Percentiles rank a stretch among this genome's conserved stretches.
These are phyloP conservation scores for Melastoma candidum DNA, from an alignment of 441 rosid genomes.

Conservation along the genomic window DNA sequence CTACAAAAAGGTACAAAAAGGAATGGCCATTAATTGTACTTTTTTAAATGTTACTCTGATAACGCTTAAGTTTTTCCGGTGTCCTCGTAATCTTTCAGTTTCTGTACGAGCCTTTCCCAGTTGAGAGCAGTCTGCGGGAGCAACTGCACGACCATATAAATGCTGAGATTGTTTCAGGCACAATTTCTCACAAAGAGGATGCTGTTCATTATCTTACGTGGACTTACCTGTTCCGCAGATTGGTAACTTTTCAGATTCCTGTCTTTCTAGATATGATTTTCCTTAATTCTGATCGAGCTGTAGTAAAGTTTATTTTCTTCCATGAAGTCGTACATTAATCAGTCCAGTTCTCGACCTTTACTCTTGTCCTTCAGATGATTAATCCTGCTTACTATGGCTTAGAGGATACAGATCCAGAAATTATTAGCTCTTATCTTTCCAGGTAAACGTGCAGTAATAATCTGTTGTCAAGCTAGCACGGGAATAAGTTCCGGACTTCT, in stretches of 20 bases:
- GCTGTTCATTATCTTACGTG: slow-evolving; percentile 94
- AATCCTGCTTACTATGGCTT: slow-evolving; percentile 98
- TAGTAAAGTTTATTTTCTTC: too few species aligned
- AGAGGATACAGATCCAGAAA: slow-evolving; percentile 65
- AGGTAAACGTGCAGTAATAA: slow-evolving; percentile 39
- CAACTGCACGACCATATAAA: slow-evolving; percentile 79
- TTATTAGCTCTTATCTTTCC: slow-evolving; percentile 68
- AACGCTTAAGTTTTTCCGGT: slow-evolving; percentile 9
- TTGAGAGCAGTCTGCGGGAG: slow-evolving; percentile 97
- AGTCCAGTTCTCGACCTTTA: neutral
- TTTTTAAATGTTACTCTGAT: slow-evolving; percentile 11
- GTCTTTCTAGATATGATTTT: slow-evolving; percentile 10
- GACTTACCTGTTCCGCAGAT: slow-evolving; percentile 95
- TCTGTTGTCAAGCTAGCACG: too few species aligned
- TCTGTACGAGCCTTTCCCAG: slow-evolving; percentile 96
- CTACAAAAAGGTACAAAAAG: slow-evolving; percentile 74
- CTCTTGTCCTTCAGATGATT: slow-evolving; percentile 45
- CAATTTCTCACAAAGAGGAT: slow-evolving; percentile 90
- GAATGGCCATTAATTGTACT: slow-evolving; percentile 6
- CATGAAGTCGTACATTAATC: neutral
- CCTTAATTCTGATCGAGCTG: neutral
- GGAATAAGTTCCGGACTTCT: too few species aligned
- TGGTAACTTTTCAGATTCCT: slow-evolving; percentile 41
- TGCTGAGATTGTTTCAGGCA: slow-evolving; percentile 92
- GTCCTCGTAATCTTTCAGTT: slow-evolving; percentile 46